Conservation (phyloP, 169 alveolate species). For the Eimeria nieschulzi region DNA sequence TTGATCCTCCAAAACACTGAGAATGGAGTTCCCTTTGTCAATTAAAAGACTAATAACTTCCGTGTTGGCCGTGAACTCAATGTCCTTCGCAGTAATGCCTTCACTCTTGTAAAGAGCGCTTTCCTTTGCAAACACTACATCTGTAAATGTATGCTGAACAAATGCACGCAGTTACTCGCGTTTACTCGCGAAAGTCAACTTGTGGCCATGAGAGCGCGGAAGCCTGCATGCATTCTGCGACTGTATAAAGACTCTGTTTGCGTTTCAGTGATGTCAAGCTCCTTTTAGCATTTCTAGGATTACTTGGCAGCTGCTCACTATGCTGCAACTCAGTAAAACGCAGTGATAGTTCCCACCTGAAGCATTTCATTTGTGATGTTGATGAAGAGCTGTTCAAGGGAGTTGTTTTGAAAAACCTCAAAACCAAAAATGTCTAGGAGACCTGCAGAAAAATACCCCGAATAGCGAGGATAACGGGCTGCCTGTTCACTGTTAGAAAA, state of each 20-base stretch:
- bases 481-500: background rate
- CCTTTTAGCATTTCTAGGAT: too few relatives aligned
- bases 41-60: conserved; percentile 60
- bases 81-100: conserved; percentile 88
- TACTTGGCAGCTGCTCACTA: too few relatives aligned
- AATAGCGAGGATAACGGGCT: background rate
- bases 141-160: conserved; percentile 92
- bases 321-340: background rate
- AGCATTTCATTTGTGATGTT: conserved; percentile 98
- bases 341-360: conserved; percentile 78
- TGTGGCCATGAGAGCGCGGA: too few relatives aligned
- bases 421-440: conserved; percentile 98
- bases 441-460: conserved; percentile 84
- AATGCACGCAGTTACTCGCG: too few relatives aligned
- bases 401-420: conserved; percentile 95
- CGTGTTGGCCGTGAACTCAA: conserved; percentile 84
- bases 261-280: too few relatives aligned
- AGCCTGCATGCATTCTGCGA: too few relatives aligned
- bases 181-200: too few relatives aligned
- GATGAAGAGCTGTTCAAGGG: conserved; percentile 96
- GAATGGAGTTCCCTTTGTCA: conserved; percentile 80
- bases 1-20: conserved; percentile 90
- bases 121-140: conserved; percentile 95
- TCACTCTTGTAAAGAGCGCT: conserved; percentile 85
- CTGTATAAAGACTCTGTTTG: too few relatives aligned